These are phyloP conservation scores for Wickerhamiella siamensis DNA, from an alignment of 805 yeast species.

Conservation along the genomic window DNA sequence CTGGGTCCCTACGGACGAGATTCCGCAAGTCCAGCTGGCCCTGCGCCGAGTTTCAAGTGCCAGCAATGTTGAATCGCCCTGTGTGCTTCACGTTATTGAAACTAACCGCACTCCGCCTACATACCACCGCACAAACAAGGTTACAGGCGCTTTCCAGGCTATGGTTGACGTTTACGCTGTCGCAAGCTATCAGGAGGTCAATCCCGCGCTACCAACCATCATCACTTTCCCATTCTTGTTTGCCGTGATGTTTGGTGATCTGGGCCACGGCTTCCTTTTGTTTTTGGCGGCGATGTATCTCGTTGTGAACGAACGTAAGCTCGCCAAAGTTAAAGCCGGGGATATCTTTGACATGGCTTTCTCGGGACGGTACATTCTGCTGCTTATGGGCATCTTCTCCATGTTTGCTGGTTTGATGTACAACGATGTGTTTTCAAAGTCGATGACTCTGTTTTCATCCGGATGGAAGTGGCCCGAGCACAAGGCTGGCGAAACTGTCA, in stretches of 20 bases:
- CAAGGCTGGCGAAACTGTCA: conserved; percentile 51
- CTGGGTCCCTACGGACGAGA: conserved; percentile 80
- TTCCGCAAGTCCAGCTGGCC: conserved; percentile 48
- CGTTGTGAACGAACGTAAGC: conserved; percentile 58
- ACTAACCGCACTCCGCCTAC: conserved; percentile 91
- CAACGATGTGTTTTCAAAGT: conserved; percentile 84
- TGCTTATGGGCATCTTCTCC: conserved; percentile 88
- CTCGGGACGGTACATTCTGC: conserved; percentile 77
- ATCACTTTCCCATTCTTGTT: conserved; percentile 97
- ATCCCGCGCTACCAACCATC: conserved; percentile 89
- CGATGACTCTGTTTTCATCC: conserved; percentile 73
- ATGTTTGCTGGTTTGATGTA: conserved; percentile 90
- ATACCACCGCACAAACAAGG: conserved; percentile 84
- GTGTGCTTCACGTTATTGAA: conserved; percentile 41
- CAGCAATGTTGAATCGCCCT: conserved; percentile 30
- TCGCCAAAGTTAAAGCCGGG: conserved; percentile 60
- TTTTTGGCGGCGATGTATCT: conserved; percentile 56
- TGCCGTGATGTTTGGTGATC: conserved; percentile 97
- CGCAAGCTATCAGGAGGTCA: conserved; percentile 85
- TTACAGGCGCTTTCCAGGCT: conserved; percentile 82
- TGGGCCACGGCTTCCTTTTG: conserved; percentile 87
- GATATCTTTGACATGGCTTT: conserved; percentile 96
- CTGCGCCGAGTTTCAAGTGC: conserved; percentile 48
- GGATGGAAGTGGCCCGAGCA: conserved; percentile 91
- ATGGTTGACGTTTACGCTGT: conserved; percentile 94